Base-by-base conservation (phyloP, 2,329 filamentous ascomycete genomes). In the Stachybotrys chlorohalonatus region DNA sequence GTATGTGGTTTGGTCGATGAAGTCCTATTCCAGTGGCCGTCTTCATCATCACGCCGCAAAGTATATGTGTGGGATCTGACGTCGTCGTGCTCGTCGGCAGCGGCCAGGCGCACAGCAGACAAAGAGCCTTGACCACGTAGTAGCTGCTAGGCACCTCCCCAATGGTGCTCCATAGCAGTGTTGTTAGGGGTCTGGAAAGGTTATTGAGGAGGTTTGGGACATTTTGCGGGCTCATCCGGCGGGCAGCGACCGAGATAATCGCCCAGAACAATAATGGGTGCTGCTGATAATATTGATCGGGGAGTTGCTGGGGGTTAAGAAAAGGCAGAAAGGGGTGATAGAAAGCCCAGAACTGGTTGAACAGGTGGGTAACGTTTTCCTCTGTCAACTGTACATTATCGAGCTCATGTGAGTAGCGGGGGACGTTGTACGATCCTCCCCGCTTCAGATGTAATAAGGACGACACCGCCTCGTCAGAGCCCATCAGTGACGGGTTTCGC, bases 201-300 rank as follows among this genome's bases (percentile, higher is more conserved):
- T 84, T 82, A 49, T 80, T 83, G 53, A 93, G 77, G 36, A 92
- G 75, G 13, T 76, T 78, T 1, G 81, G 80, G 57, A 87, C 85
- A 52, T 68, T 71, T 47, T 62, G 57, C 1, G 76, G 72, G 47
- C 77, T 75, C 64, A 86, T 91, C 46, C 88, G 84, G 52, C 89
- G 83, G 47, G 87, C 83, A 24, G 88, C 88, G 54, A 91, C 85
- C 42, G 87, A 82, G 49, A 92, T 76, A 56, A 93, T 86, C 51
- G 87, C 82, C 91, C 91, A 96, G 70, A 95, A 95, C 1, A 96
- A 79, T 13, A 96, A 76, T 5, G 85, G 84, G 52, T 90, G 87
- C 63, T 93, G 86, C 56, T 85, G 80, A 64, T 87, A 87, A 67
- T 89, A 94, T 55, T 84, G 76, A 50, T 94, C 87, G 1, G 90